Evolutionary conservation across 371 early-diverging fungal species (phyloP).

Genomic region (Aphelidium insulamus): DNA sequence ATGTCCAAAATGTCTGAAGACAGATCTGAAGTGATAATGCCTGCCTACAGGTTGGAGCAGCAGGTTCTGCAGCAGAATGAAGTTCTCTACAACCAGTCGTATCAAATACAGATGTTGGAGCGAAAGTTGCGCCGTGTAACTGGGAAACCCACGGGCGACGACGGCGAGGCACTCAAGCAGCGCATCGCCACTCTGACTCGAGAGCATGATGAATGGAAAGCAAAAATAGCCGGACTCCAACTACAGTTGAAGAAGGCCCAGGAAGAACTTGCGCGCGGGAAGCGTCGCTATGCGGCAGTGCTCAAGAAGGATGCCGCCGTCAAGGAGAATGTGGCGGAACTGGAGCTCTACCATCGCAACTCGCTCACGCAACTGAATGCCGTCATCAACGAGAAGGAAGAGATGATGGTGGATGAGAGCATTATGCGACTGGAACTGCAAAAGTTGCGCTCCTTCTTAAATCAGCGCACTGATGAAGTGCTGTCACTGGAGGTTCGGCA

Average conservation of each 20-base stretch:
- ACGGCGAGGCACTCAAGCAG: constrained; percentile 16
- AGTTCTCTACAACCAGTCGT: constrained; percentile 25
- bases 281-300: constrained; percentile 13
- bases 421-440: constrained; percentile 22
- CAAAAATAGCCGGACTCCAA: constrained; percentile 12
- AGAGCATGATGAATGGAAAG: constrained; percentile 11
- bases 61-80: constrained; percentile 23
- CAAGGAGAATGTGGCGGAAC: constrained; percentile 16
- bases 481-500: constrained; percentile 20
- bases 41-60: constrained; percentile 22
- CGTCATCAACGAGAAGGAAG: constrained; percentile 25
- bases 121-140: constrained; percentile 22
- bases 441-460: constrained; percentile 18
- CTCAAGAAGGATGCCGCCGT: constrained; percentile 14
- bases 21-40: no score
- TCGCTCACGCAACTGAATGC: constrained; percentile 19
- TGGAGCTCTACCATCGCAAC: constrained; percentile 22
- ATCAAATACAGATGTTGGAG: constrained; percentile 28
- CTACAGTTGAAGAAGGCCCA: constrained; percentile 22
- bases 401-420: constrained; percentile 28
- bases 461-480: constrained; percentile 21
- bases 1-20: no score
- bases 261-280: constrained; percentile 21
- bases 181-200: constrained; percentile 14
- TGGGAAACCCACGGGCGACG: constrained; percentile 29